Base-by-base conservation (phyloP, 306 rosid species). In the Sicyos edulis region DNA sequence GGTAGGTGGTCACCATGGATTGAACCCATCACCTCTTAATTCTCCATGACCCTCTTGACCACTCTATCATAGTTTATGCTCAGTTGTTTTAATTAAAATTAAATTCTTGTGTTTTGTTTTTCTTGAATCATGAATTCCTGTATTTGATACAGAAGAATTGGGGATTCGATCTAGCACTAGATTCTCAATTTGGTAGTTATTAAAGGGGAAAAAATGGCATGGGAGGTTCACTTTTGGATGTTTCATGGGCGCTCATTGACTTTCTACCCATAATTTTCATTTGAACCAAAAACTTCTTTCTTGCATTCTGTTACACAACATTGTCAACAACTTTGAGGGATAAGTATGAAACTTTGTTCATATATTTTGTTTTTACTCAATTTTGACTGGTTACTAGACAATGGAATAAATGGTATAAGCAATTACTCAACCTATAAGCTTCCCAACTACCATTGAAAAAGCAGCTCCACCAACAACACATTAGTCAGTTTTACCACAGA, bases 191-290 rank as follows among this genome's bases (percentile, higher is more conserved):
- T 9, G 50, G 50, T 45, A 45, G 14, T 10, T 45, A 45, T 45
- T 3, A 10, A 45, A 0, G 11, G 11, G 0, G 3, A 50, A 13
- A 50, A 50, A 17, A 3, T 9, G 26, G 60, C 5, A 54, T n/a
- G 4, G 57, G 10, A 54, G 21, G 10, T n/a, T 56, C 15, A 8
- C 29, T 55, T 8, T 55, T n/a, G 22, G 32, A 20, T 55, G 60
- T 24, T 2, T 55, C 24, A 55, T 20, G 40, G 24, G 17, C 9
- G 14, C 7, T 55, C 22, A 5, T 55, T 55, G n/a, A 58, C 64
- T 58, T 12, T 58, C 64, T 58, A 58, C 24, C 29, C 66, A 59
- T 59, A 59, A 59, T 15, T 59, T 26, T 26, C 44, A 59, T 14
- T 5, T 29, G 19, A 26, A 59, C 49, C 14, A 55, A 3, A 21